phyloP scores from a whole-genome alignment of 176 grass and related monocot species.

The Chrysopogon serrulatus region DNA sequence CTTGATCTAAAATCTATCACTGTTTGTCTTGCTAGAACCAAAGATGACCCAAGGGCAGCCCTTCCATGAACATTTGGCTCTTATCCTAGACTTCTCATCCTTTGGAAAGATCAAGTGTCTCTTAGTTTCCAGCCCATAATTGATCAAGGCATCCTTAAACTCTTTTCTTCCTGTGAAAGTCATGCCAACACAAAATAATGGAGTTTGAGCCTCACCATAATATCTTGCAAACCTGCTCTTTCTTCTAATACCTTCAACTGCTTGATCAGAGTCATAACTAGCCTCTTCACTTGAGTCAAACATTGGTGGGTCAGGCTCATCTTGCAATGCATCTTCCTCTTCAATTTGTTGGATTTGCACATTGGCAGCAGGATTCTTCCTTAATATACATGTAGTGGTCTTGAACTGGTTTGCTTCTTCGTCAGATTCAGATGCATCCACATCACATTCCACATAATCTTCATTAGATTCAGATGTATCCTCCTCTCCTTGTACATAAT shows the following conservation, averaged over 20 bases:
- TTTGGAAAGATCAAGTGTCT: neutral
- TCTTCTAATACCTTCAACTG: neutral
- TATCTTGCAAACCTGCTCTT: neutral
- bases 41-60: too few species aligned
- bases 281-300: neutral
- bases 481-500: neutral
- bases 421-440: neutral
- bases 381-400: neutral
- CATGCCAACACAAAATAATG: neutral
- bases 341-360: neutral
- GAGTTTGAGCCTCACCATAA: neutral
- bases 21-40: too few species aligned
- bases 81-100: neutral
- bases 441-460: neutral
- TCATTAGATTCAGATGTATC: neutral
- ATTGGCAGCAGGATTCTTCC: neutral
- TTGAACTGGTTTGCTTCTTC: neutral
- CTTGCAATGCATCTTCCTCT: neutral
- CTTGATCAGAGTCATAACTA: neutral
- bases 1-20: too few species aligned
- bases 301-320: neutral
- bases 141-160: neutral
- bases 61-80: neutral
- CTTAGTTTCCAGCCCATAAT: neutral
- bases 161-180: neutral